phyloP scores from a whole-genome alignment of 2,329 filamentous ascomycete species.

The Trichophyton verrucosum region DNA sequence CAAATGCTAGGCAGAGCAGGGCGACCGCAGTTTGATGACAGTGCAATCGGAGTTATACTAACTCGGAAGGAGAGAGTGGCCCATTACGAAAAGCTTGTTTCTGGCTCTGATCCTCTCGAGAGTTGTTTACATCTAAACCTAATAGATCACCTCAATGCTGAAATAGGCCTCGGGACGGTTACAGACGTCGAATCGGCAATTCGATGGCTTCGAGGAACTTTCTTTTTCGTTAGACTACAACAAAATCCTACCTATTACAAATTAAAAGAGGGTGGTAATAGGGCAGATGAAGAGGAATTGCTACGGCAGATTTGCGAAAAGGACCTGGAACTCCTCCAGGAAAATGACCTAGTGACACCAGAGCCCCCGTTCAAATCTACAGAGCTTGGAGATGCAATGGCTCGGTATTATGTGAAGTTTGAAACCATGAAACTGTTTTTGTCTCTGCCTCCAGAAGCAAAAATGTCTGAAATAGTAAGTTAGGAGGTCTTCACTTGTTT shows the following conservation, averaged over 20 bases:
- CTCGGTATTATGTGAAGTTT: slow-evolving; percentile 67
- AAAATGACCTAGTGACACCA: slow-evolving; percentile 44
- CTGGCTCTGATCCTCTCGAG: slow-evolving; percentile 60
- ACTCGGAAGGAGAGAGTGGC: slow-evolving; percentile 53
- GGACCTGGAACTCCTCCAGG: slow-evolving; percentile 53
- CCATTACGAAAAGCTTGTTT: slow-evolving; percentile 61
- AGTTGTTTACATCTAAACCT: slow-evolving; percentile 68
- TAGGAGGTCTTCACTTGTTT: neutral
- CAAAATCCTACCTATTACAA: slow-evolving; percentile 61
- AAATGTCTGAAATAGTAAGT: slow-evolving; percentile 56
- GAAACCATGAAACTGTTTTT: slow-evolving; percentile 65
- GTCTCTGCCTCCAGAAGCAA: slow-evolving; percentile 47
- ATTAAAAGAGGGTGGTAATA: slow-evolving; percentile 42
- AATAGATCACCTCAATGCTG: slow-evolving; percentile 73
- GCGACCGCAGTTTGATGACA: slow-evolving; percentile 69
- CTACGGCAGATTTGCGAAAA: slow-evolving; percentile 59
- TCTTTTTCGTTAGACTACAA: slow-evolving; percentile 61
- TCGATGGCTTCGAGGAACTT: slow-evolving; percentile 64
- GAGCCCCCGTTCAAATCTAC: slow-evolving; percentile 47
- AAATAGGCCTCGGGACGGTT: slow-evolving; percentile 65
- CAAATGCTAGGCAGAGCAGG: slow-evolving; percentile 82
- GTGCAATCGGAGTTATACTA: slow-evolving; percentile 65
- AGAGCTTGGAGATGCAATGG: slow-evolving; percentile 68
- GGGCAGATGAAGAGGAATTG: slow-evolving; percentile 46
- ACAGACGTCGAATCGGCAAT: slow-evolving; percentile 52